Percentiles rank a stretch among this genome's conserved stretches.
Conservation (phyloP, 345 rosid genomes). For the Trapa bicornis region DNA sequence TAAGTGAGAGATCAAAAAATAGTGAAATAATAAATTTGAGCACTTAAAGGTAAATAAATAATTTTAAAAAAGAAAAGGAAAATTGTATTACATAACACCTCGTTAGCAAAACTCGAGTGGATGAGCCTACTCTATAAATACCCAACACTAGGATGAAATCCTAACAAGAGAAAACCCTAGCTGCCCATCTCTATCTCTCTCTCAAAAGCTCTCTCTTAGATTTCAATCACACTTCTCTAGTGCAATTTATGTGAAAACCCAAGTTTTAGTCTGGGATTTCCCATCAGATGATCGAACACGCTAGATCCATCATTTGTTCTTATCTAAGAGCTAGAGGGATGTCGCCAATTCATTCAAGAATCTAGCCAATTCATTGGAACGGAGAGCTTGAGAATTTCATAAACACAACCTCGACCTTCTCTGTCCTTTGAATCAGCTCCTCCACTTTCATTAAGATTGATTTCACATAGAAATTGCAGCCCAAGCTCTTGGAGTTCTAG, state of each 20-base stretch:
- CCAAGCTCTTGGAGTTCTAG: conserved; percentile 75
- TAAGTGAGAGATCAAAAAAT: too few species aligned
- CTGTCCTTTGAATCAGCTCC: conserved; percentile 28
- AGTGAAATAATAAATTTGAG: too few species aligned
- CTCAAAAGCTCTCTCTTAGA: too few species aligned
- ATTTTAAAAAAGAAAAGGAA: too few species aligned
- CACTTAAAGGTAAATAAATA: too few species aligned
- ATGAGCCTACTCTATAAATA: too few species aligned
- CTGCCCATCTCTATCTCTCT: not conserved
- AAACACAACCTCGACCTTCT: conserved; percentile 50
- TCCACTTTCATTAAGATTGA: conserved; percentile 49
- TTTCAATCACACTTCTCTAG: too few species aligned
- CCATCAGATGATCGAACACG: conserved; percentile 30
- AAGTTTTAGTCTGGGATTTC: not conserved
- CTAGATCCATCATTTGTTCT: conserved; percentile 37
- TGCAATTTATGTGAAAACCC: not conserved
- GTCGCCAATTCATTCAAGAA: conserved; percentile 87
- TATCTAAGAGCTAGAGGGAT: conserved; percentile 83
- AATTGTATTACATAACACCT: too few species aligned
- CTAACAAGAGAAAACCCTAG: too few species aligned
- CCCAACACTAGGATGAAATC: too few species aligned
- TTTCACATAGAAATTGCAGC: conserved; percentile 77
- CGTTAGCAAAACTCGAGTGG: too few species aligned
- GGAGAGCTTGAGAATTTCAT: conserved; percentile 77
- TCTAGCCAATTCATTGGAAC: conserved; percentile 73